Percentiles rank a stretch among this genome's conserved stretches.
These are phyloP conservation scores for Botrytis deweyae DNA, from an alignment of 2,329 filamentous ascomycete species.

Conservation along the genomic window DNA sequence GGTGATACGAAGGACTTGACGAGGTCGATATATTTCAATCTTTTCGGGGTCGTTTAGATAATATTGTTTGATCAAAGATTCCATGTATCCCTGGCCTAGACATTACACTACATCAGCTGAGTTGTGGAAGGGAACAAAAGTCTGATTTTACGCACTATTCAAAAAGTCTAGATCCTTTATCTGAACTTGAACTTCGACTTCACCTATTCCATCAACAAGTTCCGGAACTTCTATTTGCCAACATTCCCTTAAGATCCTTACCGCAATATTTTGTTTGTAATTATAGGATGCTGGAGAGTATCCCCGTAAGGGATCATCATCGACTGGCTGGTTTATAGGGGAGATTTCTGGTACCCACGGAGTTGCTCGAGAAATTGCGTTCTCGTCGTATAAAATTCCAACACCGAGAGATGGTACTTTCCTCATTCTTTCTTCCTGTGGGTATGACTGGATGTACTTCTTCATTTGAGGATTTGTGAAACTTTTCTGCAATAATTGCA, in stretches of 20 bases:
- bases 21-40: slow-evolving; percentile 35
- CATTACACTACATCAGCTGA: slow-evolving; percentile 18
- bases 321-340: slow-evolving; percentile 28
- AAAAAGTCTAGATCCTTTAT: slow-evolving; percentile 35
- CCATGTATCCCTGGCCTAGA: slow-evolving; percentile 30
- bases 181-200: slow-evolving; percentile 36
- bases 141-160: slow-evolving; percentile 29
- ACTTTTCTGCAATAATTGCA: slow-evolving; percentile 32
- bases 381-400: not conserved
- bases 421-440: not conserved
- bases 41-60: slow-evolving; percentile 30
- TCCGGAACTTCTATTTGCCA: slow-evolving; percentile 38
- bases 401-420: not conserved
- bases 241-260: slow-evolving; percentile 36
- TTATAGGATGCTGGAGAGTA: slow-evolving; percentile 36
- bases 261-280: slow-evolving; percentile 33
- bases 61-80: slow-evolving; percentile 30
- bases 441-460: slow-evolving; percentile 30
- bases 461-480: slow-evolving; percentile 38
- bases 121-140: not conserved
- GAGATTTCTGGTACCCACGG: slow-evolving; percentile 37
- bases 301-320: slow-evolving; percentile 32
- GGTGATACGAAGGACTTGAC: slow-evolving; percentile 35
- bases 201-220: slow-evolving; percentile 35
- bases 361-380: slow-evolving; percentile 27